Evolutionary conservation across 2,329 filamentous ascomycete species (phyloP), one percentile per base, ranked within the genome.

Genomic region (Laburnicola sp.): DNA sequence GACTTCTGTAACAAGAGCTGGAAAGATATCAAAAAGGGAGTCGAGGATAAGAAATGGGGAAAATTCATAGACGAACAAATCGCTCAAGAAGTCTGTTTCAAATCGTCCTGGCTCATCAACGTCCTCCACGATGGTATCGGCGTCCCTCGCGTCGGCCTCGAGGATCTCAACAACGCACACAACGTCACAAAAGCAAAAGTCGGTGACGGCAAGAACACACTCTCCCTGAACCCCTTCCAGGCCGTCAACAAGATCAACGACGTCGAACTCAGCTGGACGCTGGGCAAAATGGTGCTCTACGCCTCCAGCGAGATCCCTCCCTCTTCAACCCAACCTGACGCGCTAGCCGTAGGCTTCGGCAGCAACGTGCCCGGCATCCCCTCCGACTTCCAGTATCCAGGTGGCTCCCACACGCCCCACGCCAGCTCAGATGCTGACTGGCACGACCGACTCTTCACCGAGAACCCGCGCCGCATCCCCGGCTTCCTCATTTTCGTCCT

Each of bases 81-180:
- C 43, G 92, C 92, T 4, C 83, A 87, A 58, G 86, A 96, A 67
- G 89, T 96, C 1, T 99, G 94, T 71, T 99, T 99, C 80, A 99
- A 99, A 72, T 92, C 94, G 0, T 94, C 91, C 4, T 99, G 95
- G 94, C 79, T 99, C 38, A 96, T 99, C 68, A 99, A 95, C 63
- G 87, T 99, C 66, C 80, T 99, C 3, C 93, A 99, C 65, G 90
- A 97, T 57, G 94, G 94, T 2, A 97, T 99, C 58, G 95, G 94
- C 0, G 86, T 99, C 45, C 95, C 95, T 4, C 83, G 92, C 44
- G 80, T 94, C 4, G 91, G 89, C 0, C 74, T 96, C 10, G 93
- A 96, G 61, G 77, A 84, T 21, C 78, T 80, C 0, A 69, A 74
- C 7, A 68, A 71, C 6, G 76, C 76, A 10, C 79, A 84, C 51